Evolutionary conservation across 352 stramenopile genomes (phyloP), one percentile per base, ranked within the genome.

Genomic region (Pythium sukuiense): DNA sequence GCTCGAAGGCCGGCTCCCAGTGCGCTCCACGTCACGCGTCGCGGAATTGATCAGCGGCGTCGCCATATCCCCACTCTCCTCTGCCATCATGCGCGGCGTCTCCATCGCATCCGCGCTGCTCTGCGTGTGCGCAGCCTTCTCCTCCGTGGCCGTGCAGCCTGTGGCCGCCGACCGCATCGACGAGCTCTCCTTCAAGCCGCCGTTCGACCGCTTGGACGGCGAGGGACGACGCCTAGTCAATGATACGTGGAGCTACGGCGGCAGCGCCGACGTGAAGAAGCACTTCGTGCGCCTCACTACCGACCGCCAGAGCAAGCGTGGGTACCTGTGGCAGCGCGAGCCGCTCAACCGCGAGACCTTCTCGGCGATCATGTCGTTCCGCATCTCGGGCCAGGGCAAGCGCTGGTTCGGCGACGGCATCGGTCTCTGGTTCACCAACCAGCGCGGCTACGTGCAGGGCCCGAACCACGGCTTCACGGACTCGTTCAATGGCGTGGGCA

Each of bases 231-330:
- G 87, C 52, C 73, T 88, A 59, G 74, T 95, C 59, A 93, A 92
- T 64, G 80, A 86, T 57, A 87, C 76, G 65, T 95, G 84, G 84
- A 79, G 67, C 29, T 77, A 88, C 60, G 88, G 88, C 57, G 88
- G 86, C 55, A 83, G 76, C 63, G 61, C 88, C 27, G 83, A 93
- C 63, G 77, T 85, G 20, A 94, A 95, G 70, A 92, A 93, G 73
- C 76, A 90, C 75, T 96, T 96, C 67, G 74, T 95, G 43, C 88
- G 88, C 29, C 71, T 96, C n/a, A 96, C 87, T n/a, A 87, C 87
- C 9, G 87, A 96, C 63, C 85, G 87, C 0, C 87, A 96, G 73
- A 94, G 85, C 75, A 93, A 95, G 71, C 77, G 81, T 43, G 87
- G 87, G 0, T 88, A 85, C 61, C n/a, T 96, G 37, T 96, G 87